Conservation (phyloP, 2,329 filamentous ascomycete genomes). For the Chalara sp. region DNA sequence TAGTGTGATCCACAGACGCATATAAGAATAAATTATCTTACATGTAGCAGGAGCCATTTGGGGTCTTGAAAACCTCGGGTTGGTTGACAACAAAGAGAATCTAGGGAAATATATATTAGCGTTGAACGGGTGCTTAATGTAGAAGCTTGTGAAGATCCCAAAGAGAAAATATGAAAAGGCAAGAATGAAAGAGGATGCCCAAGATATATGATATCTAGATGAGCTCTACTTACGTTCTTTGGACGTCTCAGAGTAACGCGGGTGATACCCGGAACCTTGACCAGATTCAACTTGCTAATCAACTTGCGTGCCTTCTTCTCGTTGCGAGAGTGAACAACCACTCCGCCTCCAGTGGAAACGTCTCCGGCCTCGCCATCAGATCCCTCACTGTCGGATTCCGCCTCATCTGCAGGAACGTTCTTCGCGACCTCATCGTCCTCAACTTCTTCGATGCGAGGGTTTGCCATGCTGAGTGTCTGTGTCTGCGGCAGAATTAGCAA, state of each 20-base stretch:
- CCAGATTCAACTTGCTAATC: constrained; percentile 95
- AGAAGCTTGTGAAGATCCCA: neutral
- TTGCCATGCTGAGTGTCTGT: constrained; percentile 67
- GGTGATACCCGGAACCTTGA: constrained; percentile 94
- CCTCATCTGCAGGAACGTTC: constrained; percentile 64
- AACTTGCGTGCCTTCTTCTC: constrained; percentile 99
- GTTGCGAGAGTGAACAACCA: constrained; percentile 95
- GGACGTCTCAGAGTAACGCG: constrained; percentile 95
- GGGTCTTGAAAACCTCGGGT: constrained; percentile 99
- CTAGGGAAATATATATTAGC: constrained; percentile 39
- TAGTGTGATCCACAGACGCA: too few species aligned
- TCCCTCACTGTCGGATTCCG: constrained; percentile 62
- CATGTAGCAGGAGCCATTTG: constrained; percentile 99
- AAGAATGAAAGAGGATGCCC: neutral
- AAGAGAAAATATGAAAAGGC: neutral
- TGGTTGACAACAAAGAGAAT: constrained; percentile 99
- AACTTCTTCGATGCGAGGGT: constrained; percentile 96
- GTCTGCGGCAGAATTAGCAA: too few species aligned
- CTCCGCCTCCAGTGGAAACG: constrained; percentile 73
- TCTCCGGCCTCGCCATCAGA: constrained; percentile 71
- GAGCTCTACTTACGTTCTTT: constrained; percentile 78
- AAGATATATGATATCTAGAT: neutral
- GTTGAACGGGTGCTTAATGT: neutral
- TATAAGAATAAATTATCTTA: constrained; percentile 43
- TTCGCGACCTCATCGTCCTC: constrained; percentile 86